Evolutionary conservation across 1,284 basidiomycete genomes (phyloP).

Genomic region (Anthracocystis setariae): DNA sequence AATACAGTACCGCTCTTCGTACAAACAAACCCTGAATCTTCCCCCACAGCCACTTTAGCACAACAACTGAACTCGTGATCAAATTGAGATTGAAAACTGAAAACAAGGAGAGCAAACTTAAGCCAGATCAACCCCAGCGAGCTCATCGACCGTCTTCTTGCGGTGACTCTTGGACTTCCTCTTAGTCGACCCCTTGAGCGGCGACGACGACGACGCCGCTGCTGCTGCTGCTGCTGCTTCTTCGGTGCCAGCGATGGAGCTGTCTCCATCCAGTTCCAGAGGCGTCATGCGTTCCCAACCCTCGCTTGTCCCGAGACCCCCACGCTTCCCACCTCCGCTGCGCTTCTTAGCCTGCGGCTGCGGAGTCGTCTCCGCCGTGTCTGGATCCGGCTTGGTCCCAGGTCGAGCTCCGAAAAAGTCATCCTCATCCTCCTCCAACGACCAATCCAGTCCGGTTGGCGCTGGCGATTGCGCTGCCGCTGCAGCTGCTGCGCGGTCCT

Average conservation of each 20-base stretch:
- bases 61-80: no score
- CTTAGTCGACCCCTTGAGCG: conserved; percentile 22
- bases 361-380: conserved; percentile 49
- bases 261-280: conserved; percentile 30
- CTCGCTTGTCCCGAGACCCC: conserved; percentile 27
- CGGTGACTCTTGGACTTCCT: conserved; percentile 50
- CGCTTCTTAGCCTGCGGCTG: conserved; percentile 39
- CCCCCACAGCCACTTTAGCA: no score
- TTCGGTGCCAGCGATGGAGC: conserved; percentile 14
- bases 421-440: conserved; percentile 66
- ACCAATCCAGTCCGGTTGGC: conserved; percentile 48
- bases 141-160: conserved; percentile 52
- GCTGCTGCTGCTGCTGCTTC: no score
- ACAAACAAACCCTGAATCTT: no score
- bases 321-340: conserved; percentile 21
- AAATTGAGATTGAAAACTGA: not conserved
- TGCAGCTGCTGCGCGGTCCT: conserved; percentile 47
- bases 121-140: conserved; percentile 33
- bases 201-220: conserved; percentile 19
- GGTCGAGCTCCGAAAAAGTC: conserved; percentile 65
- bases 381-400: conserved; percentile 40
- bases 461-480: conserved; percentile 24
- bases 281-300: conserved; percentile 41
- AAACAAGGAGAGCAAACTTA: no score
- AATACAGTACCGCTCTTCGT: no score